phyloP scores from a whole-genome alignment of 306 rosid genomes.

The Hylodesmum podocarpum region DNA sequence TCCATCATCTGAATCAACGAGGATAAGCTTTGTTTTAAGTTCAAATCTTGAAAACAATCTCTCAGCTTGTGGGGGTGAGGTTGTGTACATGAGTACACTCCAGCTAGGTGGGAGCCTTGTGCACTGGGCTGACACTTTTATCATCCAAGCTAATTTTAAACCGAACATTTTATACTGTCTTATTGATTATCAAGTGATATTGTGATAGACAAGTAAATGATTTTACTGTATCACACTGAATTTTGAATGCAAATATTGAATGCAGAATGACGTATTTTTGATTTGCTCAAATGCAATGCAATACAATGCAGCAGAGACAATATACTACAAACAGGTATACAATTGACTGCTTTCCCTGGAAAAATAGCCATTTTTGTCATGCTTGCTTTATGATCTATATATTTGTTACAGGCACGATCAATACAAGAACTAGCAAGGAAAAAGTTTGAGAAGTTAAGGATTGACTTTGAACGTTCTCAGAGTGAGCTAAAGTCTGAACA shows the following conservation, averaged over 20 bases:
- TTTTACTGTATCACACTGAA: constrained; percentile 14
- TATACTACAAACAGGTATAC: constrained; percentile 91
- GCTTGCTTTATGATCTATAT: constrained; percentile 22
- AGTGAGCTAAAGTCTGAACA: constrained; percentile 74
- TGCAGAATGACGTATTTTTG: constrained; percentile 86
- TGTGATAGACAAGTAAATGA: constrained; percentile 6
- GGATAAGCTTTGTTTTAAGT: not conserved
- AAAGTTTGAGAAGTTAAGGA: constrained; percentile 80
- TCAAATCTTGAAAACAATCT: not conserved
- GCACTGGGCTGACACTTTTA: not conserved
- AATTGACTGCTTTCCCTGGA: not conserved
- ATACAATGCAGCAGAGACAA: constrained; percentile 84
- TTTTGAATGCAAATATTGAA: constrained; percentile 39
- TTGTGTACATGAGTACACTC: not conserved
- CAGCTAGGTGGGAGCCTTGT: not conserved
- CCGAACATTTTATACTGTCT: not conserved
- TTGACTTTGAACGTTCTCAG: constrained; percentile 55
- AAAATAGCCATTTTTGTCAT: constrained; percentile 15
- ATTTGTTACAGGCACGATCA: constrained; percentile 70
- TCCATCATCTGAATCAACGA: not conserved
- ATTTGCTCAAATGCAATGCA: constrained; percentile 97
- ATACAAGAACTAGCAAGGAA: constrained; percentile 91
- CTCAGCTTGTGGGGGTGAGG: not conserved
- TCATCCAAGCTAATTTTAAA: constrained; percentile 12
- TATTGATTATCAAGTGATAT: not conserved